Percentiles rank a stretch among this genome's conserved stretches.
Conservation (phyloP, 164 flowering plant genomes). For the Hamamelis virginiana region DNA sequence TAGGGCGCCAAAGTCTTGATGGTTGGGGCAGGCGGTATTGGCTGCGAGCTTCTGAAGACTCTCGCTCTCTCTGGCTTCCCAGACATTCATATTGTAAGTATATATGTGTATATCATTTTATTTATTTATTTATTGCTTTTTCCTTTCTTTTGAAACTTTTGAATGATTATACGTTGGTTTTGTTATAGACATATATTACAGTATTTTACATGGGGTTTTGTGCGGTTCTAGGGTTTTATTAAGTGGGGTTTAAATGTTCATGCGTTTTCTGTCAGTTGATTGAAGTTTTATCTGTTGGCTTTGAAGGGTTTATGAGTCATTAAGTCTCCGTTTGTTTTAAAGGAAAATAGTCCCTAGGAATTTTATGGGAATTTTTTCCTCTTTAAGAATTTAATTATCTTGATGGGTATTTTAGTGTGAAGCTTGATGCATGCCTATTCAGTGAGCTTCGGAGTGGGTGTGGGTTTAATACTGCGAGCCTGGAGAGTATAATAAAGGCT, state of each 20-base stretch:
- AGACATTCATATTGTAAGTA: slow-evolving; percentile 89
- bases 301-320: background rate
- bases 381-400: no score
- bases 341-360: no score
- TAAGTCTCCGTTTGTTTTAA: no score
- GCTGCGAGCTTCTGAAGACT: slow-evolving; percentile 96
- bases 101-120: background rate
- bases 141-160: background rate
- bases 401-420: no score
- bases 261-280: background rate
- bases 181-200: no score
- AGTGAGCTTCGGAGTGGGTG: no score
- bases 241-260: background rate
- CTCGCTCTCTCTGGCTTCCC: slow-evolving; percentile 90
- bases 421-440: no score
- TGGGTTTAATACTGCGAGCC: no score
- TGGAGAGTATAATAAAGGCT: no score
- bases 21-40: slow-evolving; percentile 99
- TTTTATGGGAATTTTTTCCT: no score
- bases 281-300: background rate
- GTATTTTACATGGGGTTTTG: no score
- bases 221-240: background rate
- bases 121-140: background rate
- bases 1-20: slow-evolving; percentile 87
- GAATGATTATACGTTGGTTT: no score